Evolutionary conservation across 331 rosid species (phyloP).

Genomic region (Ulmus americana): DNA sequence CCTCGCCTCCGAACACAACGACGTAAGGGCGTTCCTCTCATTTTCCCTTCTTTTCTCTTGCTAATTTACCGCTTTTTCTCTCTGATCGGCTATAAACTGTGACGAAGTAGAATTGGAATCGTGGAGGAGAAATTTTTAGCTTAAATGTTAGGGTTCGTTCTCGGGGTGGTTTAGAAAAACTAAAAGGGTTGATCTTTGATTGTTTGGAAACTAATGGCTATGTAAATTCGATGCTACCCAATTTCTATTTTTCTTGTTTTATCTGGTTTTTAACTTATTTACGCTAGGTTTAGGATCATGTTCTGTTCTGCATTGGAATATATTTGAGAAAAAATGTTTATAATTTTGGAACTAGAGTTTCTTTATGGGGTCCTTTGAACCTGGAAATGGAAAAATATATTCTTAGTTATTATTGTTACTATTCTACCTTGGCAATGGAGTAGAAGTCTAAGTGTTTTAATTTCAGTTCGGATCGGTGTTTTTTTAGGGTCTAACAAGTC

Average conservation of each 20-base stretch:
- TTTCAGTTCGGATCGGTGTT: not conserved
- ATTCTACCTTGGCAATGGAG: not conserved
- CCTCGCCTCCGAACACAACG: conserved; percentile 21
- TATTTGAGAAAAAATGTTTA: not conserved
- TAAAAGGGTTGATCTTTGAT: not conserved
- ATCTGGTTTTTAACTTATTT: not conserved
- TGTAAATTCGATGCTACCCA: no score
- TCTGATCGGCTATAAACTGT: not conserved
- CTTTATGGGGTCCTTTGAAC: not conserved
- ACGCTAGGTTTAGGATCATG: not conserved
- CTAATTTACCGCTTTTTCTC: not conserved
- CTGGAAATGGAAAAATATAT: not conserved
- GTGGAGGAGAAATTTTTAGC: not conserved
- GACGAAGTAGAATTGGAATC: not conserved
- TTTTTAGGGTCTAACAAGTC: conserved; percentile 22
- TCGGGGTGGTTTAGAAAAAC: not conserved
- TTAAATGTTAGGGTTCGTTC: not conserved
- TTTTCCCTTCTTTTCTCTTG: not conserved
- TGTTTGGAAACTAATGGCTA: no score
- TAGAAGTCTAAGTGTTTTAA: conserved; percentile 1
- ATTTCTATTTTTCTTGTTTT: not conserved
- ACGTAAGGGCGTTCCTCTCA: conserved; percentile 17
- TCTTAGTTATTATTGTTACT: not conserved
- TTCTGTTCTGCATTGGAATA: not conserved
- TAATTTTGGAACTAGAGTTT: not conserved